Evolutionary conservation across 2,329 filamentous ascomycete species (phyloP).

Genomic region (Botrytis deweyae): DNA sequence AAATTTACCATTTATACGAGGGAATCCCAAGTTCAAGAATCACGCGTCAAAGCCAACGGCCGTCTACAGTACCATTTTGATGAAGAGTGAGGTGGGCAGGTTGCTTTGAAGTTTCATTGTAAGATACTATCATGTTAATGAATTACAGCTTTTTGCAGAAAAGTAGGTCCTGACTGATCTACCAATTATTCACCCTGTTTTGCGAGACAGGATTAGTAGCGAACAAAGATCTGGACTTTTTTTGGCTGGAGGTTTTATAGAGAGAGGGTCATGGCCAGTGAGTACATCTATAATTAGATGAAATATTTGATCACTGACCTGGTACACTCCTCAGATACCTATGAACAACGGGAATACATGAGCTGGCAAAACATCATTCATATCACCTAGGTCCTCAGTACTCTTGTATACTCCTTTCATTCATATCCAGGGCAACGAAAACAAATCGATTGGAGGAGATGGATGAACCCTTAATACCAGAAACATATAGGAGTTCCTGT

Average conservation of each 20-base stretch:
- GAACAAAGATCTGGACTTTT: conserved; percentile 12
- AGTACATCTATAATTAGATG: conserved; percentile 15
- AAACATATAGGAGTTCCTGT: neutral
- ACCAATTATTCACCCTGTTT: neutral
- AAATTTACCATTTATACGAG: neutral
- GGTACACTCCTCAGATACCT: neutral
- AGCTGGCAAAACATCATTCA: conserved; percentile 5
- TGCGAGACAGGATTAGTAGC: neutral
- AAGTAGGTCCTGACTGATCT: conserved; percentile 4
- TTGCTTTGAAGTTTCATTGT: neutral
- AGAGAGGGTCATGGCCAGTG: neutral
- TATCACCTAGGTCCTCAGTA: neutral
- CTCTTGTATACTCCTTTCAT: neutral
- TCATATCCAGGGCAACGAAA: neutral
- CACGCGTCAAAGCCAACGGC: neutral
- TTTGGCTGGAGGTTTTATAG: neutral
- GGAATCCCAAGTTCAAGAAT: neutral
- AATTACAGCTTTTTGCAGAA: neutral
- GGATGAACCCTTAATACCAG: neutral
- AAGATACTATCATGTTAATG: neutral
- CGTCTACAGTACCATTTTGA: too few species aligned
- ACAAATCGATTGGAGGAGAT: neutral
- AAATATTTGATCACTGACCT: neutral
- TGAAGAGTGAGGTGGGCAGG: too few species aligned
- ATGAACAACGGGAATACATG: conserved; percentile 2